phyloP scores from a whole-genome alignment of 2,329 filamentous ascomycete species.

The Fusarium paranaense region DNA sequence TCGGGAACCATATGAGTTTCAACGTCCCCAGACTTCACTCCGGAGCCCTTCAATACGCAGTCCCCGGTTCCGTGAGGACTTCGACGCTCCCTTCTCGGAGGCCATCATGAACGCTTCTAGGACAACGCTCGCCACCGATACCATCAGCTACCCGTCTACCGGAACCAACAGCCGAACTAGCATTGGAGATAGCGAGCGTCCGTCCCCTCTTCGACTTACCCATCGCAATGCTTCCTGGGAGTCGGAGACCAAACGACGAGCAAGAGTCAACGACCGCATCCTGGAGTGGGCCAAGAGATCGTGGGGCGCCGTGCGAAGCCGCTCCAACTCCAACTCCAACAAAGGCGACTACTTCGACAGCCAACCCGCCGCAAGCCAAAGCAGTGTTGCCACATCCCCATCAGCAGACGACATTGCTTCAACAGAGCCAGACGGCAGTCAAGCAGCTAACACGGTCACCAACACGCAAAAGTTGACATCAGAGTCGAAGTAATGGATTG shows the following conservation, averaged over 20 bases:
- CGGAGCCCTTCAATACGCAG: slow-evolving; percentile 41
- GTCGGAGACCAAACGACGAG: slow-evolving; percentile 43
- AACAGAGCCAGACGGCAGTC: slow-evolving; percentile 26
- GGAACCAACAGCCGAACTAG: slow-evolving; percentile 40
- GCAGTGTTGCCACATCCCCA: slow-evolving; percentile 28
- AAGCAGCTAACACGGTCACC: slow-evolving; percentile 20
- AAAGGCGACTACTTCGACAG: slow-evolving; percentile 38
- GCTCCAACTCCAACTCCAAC: slow-evolving; percentile 36
- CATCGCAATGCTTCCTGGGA: slow-evolving; percentile 44
- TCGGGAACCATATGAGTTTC: slow-evolving; percentile 35
- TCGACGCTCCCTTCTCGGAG: slow-evolving; percentile 53
- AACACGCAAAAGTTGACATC: slow-evolving; percentile 27
- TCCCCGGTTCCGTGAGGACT: slow-evolving; percentile 53
- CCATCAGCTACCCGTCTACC: slow-evolving; percentile 42
- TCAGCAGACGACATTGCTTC: slow-evolving; percentile 31
- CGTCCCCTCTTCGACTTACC: slow-evolving; percentile 30
- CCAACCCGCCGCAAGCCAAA: slow-evolving; percentile 24
- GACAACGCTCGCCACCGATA: slow-evolving; percentile 44
- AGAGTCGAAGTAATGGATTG: slow-evolving; percentile 17
- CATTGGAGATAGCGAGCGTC: slow-evolving; percentile 40
- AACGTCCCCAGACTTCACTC: slow-evolving; percentile 34
- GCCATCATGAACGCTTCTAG: slow-evolving; percentile 48
- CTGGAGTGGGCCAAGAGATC: slow-evolving; percentile 51
- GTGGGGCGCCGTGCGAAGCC: slow-evolving; percentile 42
- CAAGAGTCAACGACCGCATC: slow-evolving; percentile 49